A percentile compares a stretch with the other conserved stretches of the same genome.
phyloP scores from a whole-genome alignment of 225 moss, liverwort and hornwort species.

The Sphagnum tenellum region DNA sequence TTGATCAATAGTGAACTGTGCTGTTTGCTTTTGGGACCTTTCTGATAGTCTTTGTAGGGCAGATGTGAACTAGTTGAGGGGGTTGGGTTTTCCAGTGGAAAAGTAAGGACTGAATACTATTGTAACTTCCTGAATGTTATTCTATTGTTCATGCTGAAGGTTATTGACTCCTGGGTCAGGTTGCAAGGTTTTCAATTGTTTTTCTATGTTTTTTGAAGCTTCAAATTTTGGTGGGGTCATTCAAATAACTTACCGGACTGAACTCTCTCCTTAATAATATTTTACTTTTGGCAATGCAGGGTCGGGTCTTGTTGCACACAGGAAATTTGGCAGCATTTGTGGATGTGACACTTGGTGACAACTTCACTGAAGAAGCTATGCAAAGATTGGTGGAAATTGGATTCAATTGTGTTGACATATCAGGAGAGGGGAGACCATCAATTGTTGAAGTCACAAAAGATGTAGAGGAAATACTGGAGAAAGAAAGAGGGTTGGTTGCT shows the following conservation, averaged over 20 bases:
- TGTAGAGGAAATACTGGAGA: constrained; percentile 30
- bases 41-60: too few species aligned
- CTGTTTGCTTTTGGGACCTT: too few species aligned
- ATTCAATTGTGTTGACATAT: constrained; percentile 36
- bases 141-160: background rate
- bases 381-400: constrained; percentile 32
- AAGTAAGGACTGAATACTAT: background rate
- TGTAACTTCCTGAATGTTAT: background rate
- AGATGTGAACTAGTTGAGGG: too few species aligned
- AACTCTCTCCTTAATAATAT: background rate
- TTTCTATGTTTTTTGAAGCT: too few species aligned
- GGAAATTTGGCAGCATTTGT: constrained; percentile 29
- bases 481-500: constrained; percentile 25
- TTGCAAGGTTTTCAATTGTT: too few species aligned
- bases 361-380: constrained; percentile 40
- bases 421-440: constrained; percentile 31
- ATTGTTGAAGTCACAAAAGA: constrained; percentile 31
- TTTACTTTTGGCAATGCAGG: constrained; percentile 13
- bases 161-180: too few species aligned
- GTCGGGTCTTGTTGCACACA: constrained; percentile 21
- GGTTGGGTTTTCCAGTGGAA: too few species aligned
- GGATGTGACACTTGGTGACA: constrained; percentile 22
- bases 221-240: too few species aligned
- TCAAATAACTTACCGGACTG: background rate
- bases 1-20: too few species aligned